Evolutionary conservation across 2,329 filamentous ascomycete genomes (phyloP).

Genomic region (Paecilomyces sp.): DNA sequence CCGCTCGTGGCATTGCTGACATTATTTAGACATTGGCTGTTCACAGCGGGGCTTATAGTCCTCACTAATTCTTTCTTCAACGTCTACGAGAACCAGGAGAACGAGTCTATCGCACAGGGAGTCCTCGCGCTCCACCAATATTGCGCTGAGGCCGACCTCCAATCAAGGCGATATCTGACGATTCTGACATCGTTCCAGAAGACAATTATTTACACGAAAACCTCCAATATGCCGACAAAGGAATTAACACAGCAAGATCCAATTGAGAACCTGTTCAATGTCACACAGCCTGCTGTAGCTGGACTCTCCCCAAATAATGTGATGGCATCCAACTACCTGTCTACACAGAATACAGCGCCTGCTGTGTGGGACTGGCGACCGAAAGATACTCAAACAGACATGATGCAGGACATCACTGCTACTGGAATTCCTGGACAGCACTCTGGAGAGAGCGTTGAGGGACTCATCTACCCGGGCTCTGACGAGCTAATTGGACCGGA

Average conservation of each 20-base stretch:
- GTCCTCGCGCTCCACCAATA: slow-evolving; percentile 45
- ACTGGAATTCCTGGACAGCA: neutral
- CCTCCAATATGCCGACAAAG: slow-evolving; percentile 4
- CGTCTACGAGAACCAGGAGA: slow-evolving; percentile 42
- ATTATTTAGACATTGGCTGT: slow-evolving; percentile 47
- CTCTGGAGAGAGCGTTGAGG: slow-evolving; percentile 7
- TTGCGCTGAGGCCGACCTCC: slow-evolving; percentile 42
- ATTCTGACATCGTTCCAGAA: slow-evolving; percentile 46
- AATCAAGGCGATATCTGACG: slow-evolving; percentile 44
- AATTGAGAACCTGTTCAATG: slow-evolving; percentile 7
- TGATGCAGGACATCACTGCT: slow-evolving; percentile 1
- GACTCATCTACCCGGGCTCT: slow-evolving; percentile 7
- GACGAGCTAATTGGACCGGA: slow-evolving; percentile 8
- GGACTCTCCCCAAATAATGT: neutral
- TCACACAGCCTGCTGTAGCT: neutral
- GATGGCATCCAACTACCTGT: neutral
- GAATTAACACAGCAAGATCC: slow-evolving; percentile 5
- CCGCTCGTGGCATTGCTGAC: neutral
- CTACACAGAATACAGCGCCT: neutral
- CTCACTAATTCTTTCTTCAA: slow-evolving; percentile 51
- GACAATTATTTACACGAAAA: slow-evolving; percentile 7
- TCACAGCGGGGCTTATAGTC: slow-evolving; percentile 48
- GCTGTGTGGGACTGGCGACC: slow-evolving; percentile 7
- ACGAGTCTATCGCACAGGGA: slow-evolving; percentile 35
- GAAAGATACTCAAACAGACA: neutral